A percentile compares a stretch with the other conserved stretches of the same genome.
These are phyloP conservation scores for Talaromyces thailandensis DNA, from an alignment of 495 filamentous ascomycete species.

Conservation along the genomic window DNA sequence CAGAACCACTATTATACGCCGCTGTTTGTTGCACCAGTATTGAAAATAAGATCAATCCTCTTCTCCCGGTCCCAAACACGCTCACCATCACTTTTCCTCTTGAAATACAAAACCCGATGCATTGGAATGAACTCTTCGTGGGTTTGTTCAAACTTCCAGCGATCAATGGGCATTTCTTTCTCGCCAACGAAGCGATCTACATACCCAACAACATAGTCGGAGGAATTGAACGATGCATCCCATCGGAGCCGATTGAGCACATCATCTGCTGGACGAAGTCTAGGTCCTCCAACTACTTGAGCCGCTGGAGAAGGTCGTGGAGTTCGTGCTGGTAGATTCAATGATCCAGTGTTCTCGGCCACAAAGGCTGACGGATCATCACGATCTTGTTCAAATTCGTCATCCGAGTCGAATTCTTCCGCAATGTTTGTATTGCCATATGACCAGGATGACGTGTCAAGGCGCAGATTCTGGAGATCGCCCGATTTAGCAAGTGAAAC, in stretches of 20 bases:
- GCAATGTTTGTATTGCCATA: not conserved
- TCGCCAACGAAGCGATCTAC: constrained; percentile 63
- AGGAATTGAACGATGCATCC: constrained; percentile 51
- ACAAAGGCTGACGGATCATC: not conserved
- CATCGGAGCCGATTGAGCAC: constrained; percentile 66
- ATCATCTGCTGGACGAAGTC: constrained; percentile 28
- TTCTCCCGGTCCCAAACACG: constrained; percentile 48
- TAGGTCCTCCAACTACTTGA: not conserved
- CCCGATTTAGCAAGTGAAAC: constrained; percentile 26
- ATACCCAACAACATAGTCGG: constrained; percentile 66
- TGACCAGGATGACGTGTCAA: constrained; percentile 23
- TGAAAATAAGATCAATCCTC: constrained; percentile 50
- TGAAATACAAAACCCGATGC: constrained; percentile 70
- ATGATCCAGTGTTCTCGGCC: not conserved
- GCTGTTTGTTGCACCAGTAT: constrained; percentile 20
- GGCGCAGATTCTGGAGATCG: constrained; percentile 25
- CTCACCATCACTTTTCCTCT: constrained; percentile 37
- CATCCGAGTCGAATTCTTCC: not conserved
- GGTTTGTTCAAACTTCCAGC: constrained; percentile 68
- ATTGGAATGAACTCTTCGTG: constrained; percentile 82
- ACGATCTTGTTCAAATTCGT: not conserved
- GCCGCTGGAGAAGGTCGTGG: not conserved
- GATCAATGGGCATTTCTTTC: constrained; percentile 50
- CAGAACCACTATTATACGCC: not conserved
- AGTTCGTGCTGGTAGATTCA: not conserved